Conservation (phyloP, 495 filamentous ascomycete genomes). For the Margaritispora aquatica region DNA sequence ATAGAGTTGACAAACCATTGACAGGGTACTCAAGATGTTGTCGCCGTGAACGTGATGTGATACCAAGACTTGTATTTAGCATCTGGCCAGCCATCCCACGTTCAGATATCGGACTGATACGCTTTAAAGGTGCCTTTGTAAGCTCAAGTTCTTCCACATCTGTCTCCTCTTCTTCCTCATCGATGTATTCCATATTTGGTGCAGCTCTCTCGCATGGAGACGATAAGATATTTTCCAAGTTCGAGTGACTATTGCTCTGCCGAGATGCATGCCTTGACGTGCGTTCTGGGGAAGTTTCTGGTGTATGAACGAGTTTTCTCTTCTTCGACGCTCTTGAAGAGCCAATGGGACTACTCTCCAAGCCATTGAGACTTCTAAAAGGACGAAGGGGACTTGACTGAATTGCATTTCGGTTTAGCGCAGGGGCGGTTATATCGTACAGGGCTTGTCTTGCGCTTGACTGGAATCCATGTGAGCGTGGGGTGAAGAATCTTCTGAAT, state of each 20-base stretch:
- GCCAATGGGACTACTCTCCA: slow-evolving; percentile 11
- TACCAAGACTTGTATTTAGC: slow-evolving; percentile 10
- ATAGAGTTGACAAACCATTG: slow-evolving; percentile 17
- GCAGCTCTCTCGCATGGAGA: slow-evolving; percentile 44
- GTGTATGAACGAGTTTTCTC: slow-evolving; percentile 16
- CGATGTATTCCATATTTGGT: slow-evolving; percentile 11
- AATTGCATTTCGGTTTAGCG: slow-evolving; percentile 49
- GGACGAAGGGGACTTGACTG: slow-evolving; percentile 40
- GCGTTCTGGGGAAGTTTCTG: slow-evolving; percentile 31
- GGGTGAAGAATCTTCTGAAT: slow-evolving; percentile 82
- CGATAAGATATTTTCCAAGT: slow-evolving; percentile 42
- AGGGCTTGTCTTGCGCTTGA: slow-evolving; percentile 51
- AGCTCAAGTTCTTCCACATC: not conserved
- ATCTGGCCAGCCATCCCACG: slow-evolving; percentile 15
- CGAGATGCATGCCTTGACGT: slow-evolving; percentile 26
- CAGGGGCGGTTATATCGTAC: slow-evolving; percentile 60
- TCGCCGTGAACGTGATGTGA: slow-evolving; percentile 5
- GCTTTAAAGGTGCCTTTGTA: slow-evolving; percentile 20
- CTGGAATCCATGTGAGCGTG: slow-evolving; percentile 28
- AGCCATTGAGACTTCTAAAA: slow-evolving; percentile 5
- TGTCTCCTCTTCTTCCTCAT: slow-evolving; percentile 7
- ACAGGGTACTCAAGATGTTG: slow-evolving; percentile 17
- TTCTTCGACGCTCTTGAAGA: slow-evolving; percentile 23
- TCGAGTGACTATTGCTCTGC: slow-evolving; percentile 37
- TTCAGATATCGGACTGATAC: slow-evolving; percentile 10